Evolutionary conservation across 2,329 filamentous ascomycete genomes (phyloP).

Genomic region (Botrytis hyacinthi): DNA sequence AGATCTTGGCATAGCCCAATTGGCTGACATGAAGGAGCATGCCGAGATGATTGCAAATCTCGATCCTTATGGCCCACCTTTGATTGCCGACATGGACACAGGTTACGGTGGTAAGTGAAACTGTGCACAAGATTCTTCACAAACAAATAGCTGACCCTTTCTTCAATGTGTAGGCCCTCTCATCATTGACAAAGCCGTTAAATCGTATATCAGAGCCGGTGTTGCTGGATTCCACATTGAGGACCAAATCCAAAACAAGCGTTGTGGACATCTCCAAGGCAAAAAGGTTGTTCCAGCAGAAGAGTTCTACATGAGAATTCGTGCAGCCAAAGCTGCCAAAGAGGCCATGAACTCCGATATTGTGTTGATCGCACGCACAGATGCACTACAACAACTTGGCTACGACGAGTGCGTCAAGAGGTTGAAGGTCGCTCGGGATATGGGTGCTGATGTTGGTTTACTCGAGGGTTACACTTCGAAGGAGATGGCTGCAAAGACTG

Average conservation of each 20-base stretch:
- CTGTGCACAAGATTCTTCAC: not conserved
- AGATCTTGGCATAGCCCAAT: slow-evolving; percentile 50
- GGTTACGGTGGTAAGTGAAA: slow-evolving; percentile 40
- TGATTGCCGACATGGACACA: slow-evolving; percentile 55
- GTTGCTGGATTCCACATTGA: slow-evolving; percentile 61
- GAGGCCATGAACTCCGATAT: slow-evolving; percentile 53
- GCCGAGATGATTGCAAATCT: slow-evolving; percentile 54
- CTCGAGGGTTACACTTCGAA: slow-evolving; percentile 56
- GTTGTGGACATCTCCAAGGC: slow-evolving; percentile 62
- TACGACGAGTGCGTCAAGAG: slow-evolving; percentile 55
- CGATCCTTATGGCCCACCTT: slow-evolving; percentile 46
- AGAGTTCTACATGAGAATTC: slow-evolving; percentile 54
- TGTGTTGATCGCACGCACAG: slow-evolving; percentile 62
- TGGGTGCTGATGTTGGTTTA: slow-evolving; percentile 59
- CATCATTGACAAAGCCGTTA: slow-evolving; percentile 53
- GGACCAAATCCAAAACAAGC: slow-evolving; percentile 61
- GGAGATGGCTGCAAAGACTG: slow-evolving; percentile 48
- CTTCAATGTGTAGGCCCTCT: slow-evolving; percentile 17
- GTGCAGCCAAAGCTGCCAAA: slow-evolving; percentile 53
- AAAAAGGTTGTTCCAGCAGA: slow-evolving; percentile 56
- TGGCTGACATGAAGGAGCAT: slow-evolving; percentile 52
- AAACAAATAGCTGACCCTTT: slow-evolving; percentile 6
- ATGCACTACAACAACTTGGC: slow-evolving; percentile 56
- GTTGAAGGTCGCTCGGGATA: slow-evolving; percentile 49
- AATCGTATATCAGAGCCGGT: slow-evolving; percentile 53